Evolutionary conservation across 164 flowering plant species (phyloP), one percentile per base, ranked within the genome.

Genomic region (Cinnamomum micranthum): DNA sequence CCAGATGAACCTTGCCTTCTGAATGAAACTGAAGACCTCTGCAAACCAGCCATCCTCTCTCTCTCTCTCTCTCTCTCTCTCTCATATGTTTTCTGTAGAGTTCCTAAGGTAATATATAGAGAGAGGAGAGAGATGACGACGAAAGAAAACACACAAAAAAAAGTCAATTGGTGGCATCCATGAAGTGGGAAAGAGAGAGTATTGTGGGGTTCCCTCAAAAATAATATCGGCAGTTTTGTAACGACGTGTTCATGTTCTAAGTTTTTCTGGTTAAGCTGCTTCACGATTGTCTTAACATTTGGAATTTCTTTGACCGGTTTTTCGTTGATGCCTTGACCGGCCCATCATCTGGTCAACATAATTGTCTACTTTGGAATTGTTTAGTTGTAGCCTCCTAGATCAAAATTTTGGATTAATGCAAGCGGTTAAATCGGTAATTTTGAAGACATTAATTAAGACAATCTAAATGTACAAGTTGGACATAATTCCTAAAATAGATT

Each of bases 1-100:
- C 98, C 98, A 4, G 98, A 93, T 4, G 95, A 93, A 20, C 98
- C 98, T 73, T 86, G 89, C 62, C 98, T 87, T 75, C 98, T 85
- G 71, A 91, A 93, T 11, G 96, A 89, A 27, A 80, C 82, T 41
- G 76, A 84, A 10, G 98, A 93, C 75, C 95, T 90, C 74, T 81
- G 92, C 77, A 92, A 81, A 15, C 81, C 91, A 14, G 74, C 88
- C 92, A 84, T 87, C 69, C 69, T 71, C 70, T 69, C 65, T 69
- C 68, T 47, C 70, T 74, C 62, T 58, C 76, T 50, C 9, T 69
- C 22, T 66, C 13, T 17, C 27, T 24, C 5, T 25, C 12, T 6
- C n/a, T 66, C n/a, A 0, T 15, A 14, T 66, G 69, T 66, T 27
- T 66, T 31, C 17, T 66, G 47, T 27, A 11, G 67, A 64, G 41